Conservation (phyloP, 148 eudicot genomes). For the Beta vulgaris region DNA sequence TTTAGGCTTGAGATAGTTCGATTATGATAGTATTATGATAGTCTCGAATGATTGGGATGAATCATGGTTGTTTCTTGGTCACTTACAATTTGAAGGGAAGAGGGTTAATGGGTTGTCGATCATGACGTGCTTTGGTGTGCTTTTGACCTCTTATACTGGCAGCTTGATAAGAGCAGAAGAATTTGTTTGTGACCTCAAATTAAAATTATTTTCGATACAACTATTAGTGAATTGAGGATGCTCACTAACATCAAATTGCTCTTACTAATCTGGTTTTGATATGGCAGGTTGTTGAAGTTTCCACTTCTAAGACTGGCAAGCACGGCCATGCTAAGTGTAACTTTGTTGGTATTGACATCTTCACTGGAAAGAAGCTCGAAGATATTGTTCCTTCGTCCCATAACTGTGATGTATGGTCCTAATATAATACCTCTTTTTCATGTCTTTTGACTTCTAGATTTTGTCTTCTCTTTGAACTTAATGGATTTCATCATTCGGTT, state of each 20-base stretch:
- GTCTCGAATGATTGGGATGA: too few relatives aligned
- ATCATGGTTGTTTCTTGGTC: too few relatives aligned
- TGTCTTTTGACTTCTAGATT: not conserved
- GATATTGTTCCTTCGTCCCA: slow-evolving; percentile 81
- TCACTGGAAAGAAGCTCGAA: slow-evolving; percentile 75
- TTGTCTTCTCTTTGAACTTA: not conserved
- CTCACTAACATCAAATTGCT: not conserved
- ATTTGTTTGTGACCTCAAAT: too few relatives aligned
- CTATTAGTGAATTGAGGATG: not conserved
- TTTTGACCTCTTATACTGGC: too few relatives aligned
- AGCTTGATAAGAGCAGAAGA: too few relatives aligned
- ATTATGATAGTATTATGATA: too few relatives aligned
- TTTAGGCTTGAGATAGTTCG: too few relatives aligned
- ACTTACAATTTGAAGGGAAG: too few relatives aligned
- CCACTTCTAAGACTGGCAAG: slow-evolving; percentile 87
- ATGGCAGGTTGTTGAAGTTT: slow-evolving; percentile 73
- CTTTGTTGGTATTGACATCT: slow-evolving; percentile 75
- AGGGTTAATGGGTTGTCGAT: too few relatives aligned
- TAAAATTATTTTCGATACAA: too few relatives aligned
- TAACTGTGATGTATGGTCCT: slow-evolving; percentile 58
- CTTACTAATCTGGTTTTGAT: not conserved
- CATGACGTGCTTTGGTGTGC: too few relatives aligned
- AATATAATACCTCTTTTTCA: not conserved
- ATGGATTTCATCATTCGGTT: not conserved
- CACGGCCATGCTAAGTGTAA: slow-evolving; percentile 81